Evolutionary conservation across 2,329 filamentous ascomycete species (phyloP).

Genomic region (Penicillium expansum): DNA sequence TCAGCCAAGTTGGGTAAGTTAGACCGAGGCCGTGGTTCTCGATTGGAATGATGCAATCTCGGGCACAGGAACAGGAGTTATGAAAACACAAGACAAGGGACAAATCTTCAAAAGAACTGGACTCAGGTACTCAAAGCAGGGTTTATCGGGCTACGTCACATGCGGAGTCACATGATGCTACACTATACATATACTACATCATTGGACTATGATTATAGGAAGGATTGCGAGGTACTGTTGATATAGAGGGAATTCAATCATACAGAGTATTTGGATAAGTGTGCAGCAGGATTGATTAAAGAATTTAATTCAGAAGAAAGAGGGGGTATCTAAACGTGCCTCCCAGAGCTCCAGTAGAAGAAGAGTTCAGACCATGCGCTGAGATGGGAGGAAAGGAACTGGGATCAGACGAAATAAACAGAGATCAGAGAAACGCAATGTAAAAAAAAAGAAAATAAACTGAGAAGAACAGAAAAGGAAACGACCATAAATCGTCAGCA

Average conservation of each 20-base stretch:
- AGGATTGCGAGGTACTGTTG: neutral
- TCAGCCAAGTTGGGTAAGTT: neutral
- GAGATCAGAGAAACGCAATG: neutral
- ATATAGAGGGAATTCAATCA: neutral
- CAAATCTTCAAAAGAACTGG: conserved; percentile 7
- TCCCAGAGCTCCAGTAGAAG: conserved; percentile 15
- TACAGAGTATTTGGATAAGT: too few relatives aligned
- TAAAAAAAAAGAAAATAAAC: neutral
- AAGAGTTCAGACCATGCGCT: conserved; percentile 7
- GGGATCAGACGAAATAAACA: neutral
- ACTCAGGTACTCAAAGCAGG: conserved; percentile 5
- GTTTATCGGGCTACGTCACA: conserved; percentile 15
- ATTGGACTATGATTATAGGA: neutral
- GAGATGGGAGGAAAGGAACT: neutral
- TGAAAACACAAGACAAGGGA: neutral
- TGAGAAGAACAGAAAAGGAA: neutral
- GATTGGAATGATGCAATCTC: neutral
- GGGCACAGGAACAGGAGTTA: neutral
- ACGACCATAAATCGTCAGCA: neutral
- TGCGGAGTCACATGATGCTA: conserved; percentile 7
- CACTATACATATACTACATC: neutral
- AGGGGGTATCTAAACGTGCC: conserved; percentile 39
- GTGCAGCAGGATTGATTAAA: neutral
- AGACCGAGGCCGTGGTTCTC: neutral
- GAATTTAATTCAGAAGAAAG: conserved; percentile 15